These are phyloP conservation scores for Sordariomycetes sp. DNA, from an alignment of 2,329 filamentous ascomycete genomes.

Conservation along the genomic window DNA sequence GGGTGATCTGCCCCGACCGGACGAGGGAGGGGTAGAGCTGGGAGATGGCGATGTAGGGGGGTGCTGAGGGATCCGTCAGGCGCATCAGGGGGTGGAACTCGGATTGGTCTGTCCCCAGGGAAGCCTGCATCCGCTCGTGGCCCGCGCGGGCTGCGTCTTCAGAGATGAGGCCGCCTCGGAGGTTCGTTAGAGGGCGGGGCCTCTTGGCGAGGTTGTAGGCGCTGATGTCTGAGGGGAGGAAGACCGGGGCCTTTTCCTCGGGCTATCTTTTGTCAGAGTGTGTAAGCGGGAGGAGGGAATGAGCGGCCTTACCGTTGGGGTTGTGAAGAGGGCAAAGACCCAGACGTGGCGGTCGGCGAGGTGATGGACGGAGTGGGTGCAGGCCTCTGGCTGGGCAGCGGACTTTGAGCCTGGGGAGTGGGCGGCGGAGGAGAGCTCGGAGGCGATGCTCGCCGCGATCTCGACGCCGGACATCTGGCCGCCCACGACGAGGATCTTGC, in stretches of 20 bases:
- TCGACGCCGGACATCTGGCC: conserved; percentile 79
- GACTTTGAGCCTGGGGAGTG: conserved; percentile 36
- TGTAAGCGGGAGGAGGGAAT: background rate
- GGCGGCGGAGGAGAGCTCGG: conserved; percentile 54
- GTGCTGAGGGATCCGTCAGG: conserved; percentile 13
- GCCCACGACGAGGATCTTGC: conserved; percentile 63
- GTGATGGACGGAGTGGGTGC: conserved; percentile 55
- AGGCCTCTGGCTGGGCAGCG: conserved; percentile 33
- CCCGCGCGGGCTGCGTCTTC: conserved; percentile 41
- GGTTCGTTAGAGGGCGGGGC: conserved; percentile 47
- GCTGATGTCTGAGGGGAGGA: conserved; percentile 62
- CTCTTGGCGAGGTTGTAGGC: conserved; percentile 61
- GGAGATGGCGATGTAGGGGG: conserved; percentile 57
- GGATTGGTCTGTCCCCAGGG: conserved; percentile 43
- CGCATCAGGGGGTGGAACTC: conserved; percentile 26
- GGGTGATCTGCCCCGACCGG: conserved; percentile 47
- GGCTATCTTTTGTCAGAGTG: conserved; percentile 21
- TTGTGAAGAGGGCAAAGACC: conserved; percentile 52
- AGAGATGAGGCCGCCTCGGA: conserved; percentile 49
- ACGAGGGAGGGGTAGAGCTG: conserved; percentile 68
- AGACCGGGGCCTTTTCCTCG: conserved; percentile 39
- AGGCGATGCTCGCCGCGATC: conserved; percentile 60
- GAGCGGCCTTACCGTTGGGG: conserved; percentile 29
- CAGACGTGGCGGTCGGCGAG: conserved; percentile 61
- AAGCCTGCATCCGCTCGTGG: conserved; percentile 37